Percentiles rank a stretch among this genome's conserved stretches.
Evolutionary conservation across 1,284 basidiomycete species (phyloP).

Genomic region (Pseudozyma sp.): DNA sequence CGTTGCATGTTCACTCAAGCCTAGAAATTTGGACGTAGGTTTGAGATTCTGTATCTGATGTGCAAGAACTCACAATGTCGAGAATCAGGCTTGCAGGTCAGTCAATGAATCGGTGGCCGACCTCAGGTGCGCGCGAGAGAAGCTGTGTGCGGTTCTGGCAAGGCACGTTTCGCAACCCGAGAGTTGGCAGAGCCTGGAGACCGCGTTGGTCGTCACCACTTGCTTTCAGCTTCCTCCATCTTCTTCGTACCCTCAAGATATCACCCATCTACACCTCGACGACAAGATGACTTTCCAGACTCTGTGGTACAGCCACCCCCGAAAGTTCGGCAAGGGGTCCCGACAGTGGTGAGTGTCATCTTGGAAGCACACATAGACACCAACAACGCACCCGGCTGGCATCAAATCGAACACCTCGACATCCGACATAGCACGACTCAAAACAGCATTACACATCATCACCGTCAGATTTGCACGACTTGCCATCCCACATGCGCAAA

Average conservation of each 20-base stretch:
- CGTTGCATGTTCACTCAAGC: too few relatives aligned
- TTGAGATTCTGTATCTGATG: too few relatives aligned
- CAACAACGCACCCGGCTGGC: constrained; percentile 10
- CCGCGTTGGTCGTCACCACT: constrained; percentile 27
- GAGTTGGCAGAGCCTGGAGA: constrained; percentile 11
- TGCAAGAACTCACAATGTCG: too few relatives aligned
- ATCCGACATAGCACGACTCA: constrained; percentile 1
- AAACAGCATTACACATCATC: neutral
- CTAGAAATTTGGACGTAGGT: too few relatives aligned
- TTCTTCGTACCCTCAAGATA: constrained; percentile 41
- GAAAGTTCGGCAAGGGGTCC: constrained; percentile 66
- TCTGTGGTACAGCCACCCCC: constrained; percentile 66
- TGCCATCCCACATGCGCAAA: neutral
- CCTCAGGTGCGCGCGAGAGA: neutral
- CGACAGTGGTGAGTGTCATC: constrained; percentile 64
- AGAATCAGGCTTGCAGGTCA: neutral
- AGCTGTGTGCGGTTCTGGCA: too few relatives aligned
- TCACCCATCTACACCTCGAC: constrained; percentile 33
- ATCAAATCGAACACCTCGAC: constrained; percentile 5
- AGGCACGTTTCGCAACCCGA: neutral
- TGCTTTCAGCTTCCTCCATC: constrained; percentile 36
- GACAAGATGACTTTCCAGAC: constrained; percentile 67
- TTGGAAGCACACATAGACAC: neutral
- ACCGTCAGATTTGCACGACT: neutral
- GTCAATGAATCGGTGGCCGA: neutral